A percentile compares a stretch with the other conserved stretches of the same genome.
phyloP scores from a whole-genome alignment of 345 rosid genomes.

The Dipteronia dyeriana region DNA sequence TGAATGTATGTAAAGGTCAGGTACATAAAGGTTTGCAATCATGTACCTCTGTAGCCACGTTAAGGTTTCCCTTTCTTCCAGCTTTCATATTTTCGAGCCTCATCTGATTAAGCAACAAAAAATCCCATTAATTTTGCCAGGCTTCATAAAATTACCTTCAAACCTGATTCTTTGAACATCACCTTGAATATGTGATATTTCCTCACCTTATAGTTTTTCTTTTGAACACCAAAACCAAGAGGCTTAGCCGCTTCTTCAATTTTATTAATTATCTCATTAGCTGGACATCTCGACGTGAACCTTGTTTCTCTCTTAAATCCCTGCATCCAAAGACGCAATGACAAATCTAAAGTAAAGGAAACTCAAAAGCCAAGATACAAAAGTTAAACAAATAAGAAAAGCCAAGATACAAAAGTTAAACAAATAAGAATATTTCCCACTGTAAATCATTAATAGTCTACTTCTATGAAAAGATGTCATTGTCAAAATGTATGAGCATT shows the following conservation, averaged over 20 bases:
- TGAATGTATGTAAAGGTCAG: neutral
- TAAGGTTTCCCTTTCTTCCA: slow-evolving; percentile 94
- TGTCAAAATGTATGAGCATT: neutral
- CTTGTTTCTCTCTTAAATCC: slow-evolving; percentile 90
- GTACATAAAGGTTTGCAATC: neutral
- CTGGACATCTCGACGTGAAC: slow-evolving; percentile 76
- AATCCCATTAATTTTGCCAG: neutral
- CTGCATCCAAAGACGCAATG: slow-evolving; percentile 32
- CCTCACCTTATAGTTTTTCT: slow-evolving; percentile 88
- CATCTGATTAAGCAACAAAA: slow-evolving; percentile 48
- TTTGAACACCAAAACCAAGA: slow-evolving; percentile 87
- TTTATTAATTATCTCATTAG: slow-evolving; percentile 81
- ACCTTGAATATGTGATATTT: neutral
- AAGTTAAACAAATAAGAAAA: too few relatives aligned
- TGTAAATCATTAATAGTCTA: neutral
- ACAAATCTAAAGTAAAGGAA: neutral
- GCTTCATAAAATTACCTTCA: neutral
- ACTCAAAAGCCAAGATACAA: neutral
- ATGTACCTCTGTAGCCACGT: slow-evolving; percentile 80
- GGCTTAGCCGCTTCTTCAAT: slow-evolving; percentile 93
- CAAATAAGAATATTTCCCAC: neutral
- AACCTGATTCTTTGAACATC: neutral
- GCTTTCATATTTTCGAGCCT: slow-evolving; percentile 87
- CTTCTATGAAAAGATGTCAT: neutral
- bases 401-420: neutral